Base-by-base conservation (phyloP, 441 rosid species). In the Gossypium schwendimanii region DNA sequence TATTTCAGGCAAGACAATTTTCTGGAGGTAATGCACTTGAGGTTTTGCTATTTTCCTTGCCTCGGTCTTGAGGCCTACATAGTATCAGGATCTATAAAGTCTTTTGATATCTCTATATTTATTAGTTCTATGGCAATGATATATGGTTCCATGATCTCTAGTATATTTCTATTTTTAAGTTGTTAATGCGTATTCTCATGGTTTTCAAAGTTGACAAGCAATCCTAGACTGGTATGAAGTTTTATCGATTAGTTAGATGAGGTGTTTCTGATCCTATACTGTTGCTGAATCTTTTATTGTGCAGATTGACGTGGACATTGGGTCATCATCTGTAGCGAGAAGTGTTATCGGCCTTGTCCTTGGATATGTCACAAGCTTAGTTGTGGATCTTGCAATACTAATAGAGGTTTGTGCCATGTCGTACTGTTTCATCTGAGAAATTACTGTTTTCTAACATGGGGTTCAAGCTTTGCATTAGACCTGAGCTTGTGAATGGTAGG, bases 301-400 rank as follows among this genome's bases (percentile, higher is more conserved):
- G 84, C 89, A 96, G 99, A 91, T 93, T 60, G 99, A 93, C 79
- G 99, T 96, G 76, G 98, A 91, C 79, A 93, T 96, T 66, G 99
- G 98, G 74, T 96, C 99, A 77, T 96, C 99, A n/a, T 89, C 99
- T 7, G 99, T 96, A 10, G 99, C 99, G 45, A 86, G 93, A 76
- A 86, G 97, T 67, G 96, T 96, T 63, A 86, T 96, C 18, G 93
- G 98, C 68, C 91, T 93, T 55, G 98, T 96, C 72, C 97, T 96
- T 63, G 98, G 99, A 81, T 91, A 91, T 20, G 92, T 93, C 69
- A 96, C 99, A 31, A 93, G 96, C 84, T 80, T 96, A 71, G 90
- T 91, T 71, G 98, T 96, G 70, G 98, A 36, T 36, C 41, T 36
- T 36, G 41, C 41, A 36, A 36, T 36, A 36, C 41, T 36, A 36